Base-by-base conservation (phyloP, 2,329 filamentous ascomycete genomes). In the Biscogniauxia marginata region DNA sequence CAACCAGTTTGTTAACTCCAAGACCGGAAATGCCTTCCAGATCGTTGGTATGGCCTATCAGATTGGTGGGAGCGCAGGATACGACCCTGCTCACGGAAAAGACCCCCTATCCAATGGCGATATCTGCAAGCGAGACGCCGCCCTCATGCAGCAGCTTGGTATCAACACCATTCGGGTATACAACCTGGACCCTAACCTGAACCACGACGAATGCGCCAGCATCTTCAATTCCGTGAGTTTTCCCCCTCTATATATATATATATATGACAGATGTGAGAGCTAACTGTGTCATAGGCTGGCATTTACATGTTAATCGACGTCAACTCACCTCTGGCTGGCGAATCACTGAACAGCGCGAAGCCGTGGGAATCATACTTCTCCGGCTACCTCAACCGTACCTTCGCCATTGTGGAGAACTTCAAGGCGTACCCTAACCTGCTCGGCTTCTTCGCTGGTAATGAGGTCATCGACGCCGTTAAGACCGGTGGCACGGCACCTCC, bases 381-480 rank as follows among this genome's bases (percentile, higher is more conserved):
- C 50, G 72, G 70, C 19, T 88, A 88, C 70, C 74, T 87, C 55
- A 87, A 87, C 74, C 82, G 84, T 63, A 87, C 84, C 44, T 88
- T 88, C 69, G 83, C 83, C 58, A 78, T 88, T 49, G 84, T 87
- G 22, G 85, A 88, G 74, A 83, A 84, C 43, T 88, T 88, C 75
- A 83, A 83, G 76, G 77, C 75, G 73, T 88, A 87, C 68, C 84
- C 84, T 67, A 88, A 88, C 74, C 84, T 84, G 9, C 76, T 87
- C n/a, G 77, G 82, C 55, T 92, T 89, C 82, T 92, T 91, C 78
- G 86, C 88, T 47, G 89, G 85, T 56, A 92, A 92, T 73, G 89
- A 92, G 74, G 86, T 91, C 67, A 89, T 91, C 74, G 86, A 89
- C 72, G 78, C 87, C 62, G 77, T 84, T 50, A 70, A 78, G 46